Percentiles rank a stretch among this genome's conserved stretches.
Evolutionary conservation across 192 early-diverging fungal genomes (phyloP).

Genomic region (Podila epigama): DNA sequence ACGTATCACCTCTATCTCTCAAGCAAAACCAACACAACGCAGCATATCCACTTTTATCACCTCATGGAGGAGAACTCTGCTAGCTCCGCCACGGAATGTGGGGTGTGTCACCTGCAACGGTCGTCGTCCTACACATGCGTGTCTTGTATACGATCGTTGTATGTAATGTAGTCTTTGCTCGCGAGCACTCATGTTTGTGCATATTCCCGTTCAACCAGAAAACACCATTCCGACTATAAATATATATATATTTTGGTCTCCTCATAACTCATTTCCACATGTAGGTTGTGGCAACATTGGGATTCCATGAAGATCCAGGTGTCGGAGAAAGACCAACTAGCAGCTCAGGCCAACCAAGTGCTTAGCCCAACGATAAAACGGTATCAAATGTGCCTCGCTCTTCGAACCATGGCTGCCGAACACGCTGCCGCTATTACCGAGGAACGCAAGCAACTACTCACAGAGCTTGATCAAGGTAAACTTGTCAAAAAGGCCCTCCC

Average conservation of each 20-base stretch:
- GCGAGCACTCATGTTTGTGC: background rate
- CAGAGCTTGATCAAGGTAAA: slow-evolving; percentile 42
- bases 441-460: slow-evolving; percentile 9
- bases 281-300: slow-evolving; percentile 32
- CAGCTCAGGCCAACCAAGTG: slow-evolving; percentile 28
- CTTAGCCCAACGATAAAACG: slow-evolving; percentile 42
- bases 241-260: background rate
- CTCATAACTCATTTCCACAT: background rate
- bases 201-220: background rate
- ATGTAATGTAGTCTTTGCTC: slow-evolving; percentile 15
- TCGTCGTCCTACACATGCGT: slow-evolving; percentile 44
- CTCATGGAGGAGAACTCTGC: slow-evolving; percentile 17
- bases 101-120: slow-evolving; percentile 32
- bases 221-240: background rate
- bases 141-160: slow-evolving; percentile 33
- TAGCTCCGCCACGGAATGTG: slow-evolving; percentile 16
- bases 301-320: slow-evolving; percentile 12
- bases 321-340: slow-evolving; percentile 20
- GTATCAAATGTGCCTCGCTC: slow-evolving; percentile 38
- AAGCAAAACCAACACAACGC: background rate
- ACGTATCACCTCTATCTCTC: background rate
- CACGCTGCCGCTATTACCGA: slow-evolving; percentile 19
- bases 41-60: background rate
- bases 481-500: background rate
- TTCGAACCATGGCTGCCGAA: slow-evolving; percentile 31